phyloP scores from a whole-genome alignment of 2,329 filamentous ascomycete species.

The Phyllosticta paracitricarpa region DNA sequence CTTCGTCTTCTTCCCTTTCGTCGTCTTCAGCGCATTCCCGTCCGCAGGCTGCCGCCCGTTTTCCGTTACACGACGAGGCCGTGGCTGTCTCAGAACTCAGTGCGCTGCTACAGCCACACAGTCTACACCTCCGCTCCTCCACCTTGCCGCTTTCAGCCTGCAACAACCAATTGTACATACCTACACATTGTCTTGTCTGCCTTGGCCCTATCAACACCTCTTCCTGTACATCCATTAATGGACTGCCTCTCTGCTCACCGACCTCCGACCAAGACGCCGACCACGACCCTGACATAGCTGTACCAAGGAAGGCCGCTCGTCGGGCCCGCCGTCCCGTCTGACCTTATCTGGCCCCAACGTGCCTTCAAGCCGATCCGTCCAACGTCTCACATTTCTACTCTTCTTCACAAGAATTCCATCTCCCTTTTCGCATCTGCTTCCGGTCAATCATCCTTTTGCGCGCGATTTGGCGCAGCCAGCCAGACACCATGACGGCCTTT shows the following conservation, averaged over 20 bases:
- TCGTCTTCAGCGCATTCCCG: neutral
- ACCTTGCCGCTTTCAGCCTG: neutral
- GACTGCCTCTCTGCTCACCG: neutral
- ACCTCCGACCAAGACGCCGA: neutral
- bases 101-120: neutral
- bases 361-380: neutral
- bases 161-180: neutral
- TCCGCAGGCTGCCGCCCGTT: neutral
- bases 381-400: neutral
- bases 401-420: neutral
- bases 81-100: neutral
- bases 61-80: neutral
- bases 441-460: neutral
- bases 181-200: neutral
- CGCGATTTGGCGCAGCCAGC: neutral
- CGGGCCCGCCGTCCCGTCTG: neutral
- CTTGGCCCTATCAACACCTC: too few species aligned
- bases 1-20: neutral
- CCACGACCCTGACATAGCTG: neutral
- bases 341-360: neutral
- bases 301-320: neutral
- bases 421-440: neutral
- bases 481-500: slow-evolving; percentile 22
- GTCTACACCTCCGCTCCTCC: too few species aligned
- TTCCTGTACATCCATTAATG: neutral